Evolutionary conservation across 768 basidiomycete genomes (phyloP), one percentile per base, ranked within the genome.

Genomic region (Boletus fagicola): DNA sequence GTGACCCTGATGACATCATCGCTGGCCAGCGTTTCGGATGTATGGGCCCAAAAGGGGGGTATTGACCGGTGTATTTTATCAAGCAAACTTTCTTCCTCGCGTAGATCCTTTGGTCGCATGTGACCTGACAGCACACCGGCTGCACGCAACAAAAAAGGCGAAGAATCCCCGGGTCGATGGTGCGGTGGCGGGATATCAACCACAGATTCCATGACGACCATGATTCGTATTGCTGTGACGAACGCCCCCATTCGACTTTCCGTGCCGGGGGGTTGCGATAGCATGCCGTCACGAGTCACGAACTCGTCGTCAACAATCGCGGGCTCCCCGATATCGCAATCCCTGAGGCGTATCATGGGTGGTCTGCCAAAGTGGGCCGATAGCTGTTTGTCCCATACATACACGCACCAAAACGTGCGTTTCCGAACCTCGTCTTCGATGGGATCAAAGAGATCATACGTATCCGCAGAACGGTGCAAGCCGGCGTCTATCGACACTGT

Each of bases 391-490:
- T 97, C 94, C 94, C 94, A 96, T 49, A 92, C 81, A 74, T 96
- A 97, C 28, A 95, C 92, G 57, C 92, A 92, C 93, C 94, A 97
- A 72, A 97, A 97, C 0, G 94, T 96, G 63, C 94, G 86, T 73
- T 95, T 96, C 56, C 94, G 83, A 30, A 94, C 85, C 70, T 96
- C 92, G 58, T 90, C 88, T 70, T 95, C 94, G 61, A 95, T 87
- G 10, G 89, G 82, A 72, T 94, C 88, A 70, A 97, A 96, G 51
- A 91, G 79, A 67, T 91, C 88, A 66, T 92, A 92, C 15, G 84
- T 86, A 61, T 94, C 92, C 0, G 90, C 87, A 40, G 86, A 88
- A 51, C 94, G 87, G 71, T 97, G 94, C 26, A 96, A 77, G 1
- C 94, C 94, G 6, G 89, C 89, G 68, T 97, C 94, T 62, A 94